Base-by-base conservation (phyloP, 768 basidiomycete species). In the Paxillus ammoniavirescens region DNA sequence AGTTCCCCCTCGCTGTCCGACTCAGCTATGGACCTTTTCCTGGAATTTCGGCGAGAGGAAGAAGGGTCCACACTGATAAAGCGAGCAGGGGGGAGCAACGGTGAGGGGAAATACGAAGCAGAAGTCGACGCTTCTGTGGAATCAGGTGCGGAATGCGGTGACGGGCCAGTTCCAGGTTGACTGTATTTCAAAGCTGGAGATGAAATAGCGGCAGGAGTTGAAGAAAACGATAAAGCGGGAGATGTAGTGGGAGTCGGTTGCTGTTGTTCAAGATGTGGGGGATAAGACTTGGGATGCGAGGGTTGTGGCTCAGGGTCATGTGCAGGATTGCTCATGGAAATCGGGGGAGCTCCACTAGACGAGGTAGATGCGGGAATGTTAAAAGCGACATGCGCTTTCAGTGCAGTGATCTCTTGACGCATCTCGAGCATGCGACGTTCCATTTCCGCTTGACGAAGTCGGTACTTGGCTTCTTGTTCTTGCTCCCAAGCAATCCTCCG, bases 401-500 rank as follows among this genome's bases (percentile, higher is more conserved):
- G 72, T 15, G 69, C 61, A 28, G 72, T 61, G 51, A 86, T 72
- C 61, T 86, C 80, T 57, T 77, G 75, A 23, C 75, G 80, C 76
- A 86, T 76, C 54, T 78, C 78, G 3, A 73, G 57, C 57, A 89
- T 73, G 45, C 77, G 76, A 18, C 75, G 71, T 61, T 87, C 83
- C 73, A 81, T 78, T 62, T 86, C 82, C 26, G 77, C 79, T 54
- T 86, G 80, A 43, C 75, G 68, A 57, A 82, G 79, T 13, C 68
- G 59, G 47, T 75, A 77, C 60, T 77, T 85, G 9, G 77, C 77
- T 70, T 89, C 89, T 56, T 87, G 83, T 53, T 85, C 83, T 58
- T 78, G 74, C 61, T 91, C 89, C 87, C 89, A 90, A 36, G 73
- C 79, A 8, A 77, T 50, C 45, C 87, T 74, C 17, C 89, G 77